Evolutionary conservation across 352 stramenopile genomes (phyloP).

Genomic region (Phytophthora tentaculata): DNA sequence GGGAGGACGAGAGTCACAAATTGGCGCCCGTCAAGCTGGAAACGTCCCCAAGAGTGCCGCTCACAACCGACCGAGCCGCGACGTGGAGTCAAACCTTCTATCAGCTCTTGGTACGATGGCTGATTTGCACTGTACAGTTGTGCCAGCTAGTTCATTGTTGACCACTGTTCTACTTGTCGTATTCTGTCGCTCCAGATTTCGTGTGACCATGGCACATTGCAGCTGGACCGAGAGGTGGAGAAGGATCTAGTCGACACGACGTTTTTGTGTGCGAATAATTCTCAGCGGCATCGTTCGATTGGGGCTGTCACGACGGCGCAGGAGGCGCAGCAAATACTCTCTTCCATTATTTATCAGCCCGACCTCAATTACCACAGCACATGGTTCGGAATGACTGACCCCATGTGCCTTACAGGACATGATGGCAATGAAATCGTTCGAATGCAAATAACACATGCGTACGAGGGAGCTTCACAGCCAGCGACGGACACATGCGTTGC

Average conservation of each 20-base stretch:
- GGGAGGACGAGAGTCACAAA: constrained; percentile 21
- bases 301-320: constrained; percentile 27
- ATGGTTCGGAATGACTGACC: constrained; percentile 24
- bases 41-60: constrained; percentile 9
- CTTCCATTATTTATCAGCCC: constrained; percentile 36
- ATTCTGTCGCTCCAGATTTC: constrained; percentile 22
- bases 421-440: constrained; percentile 20
- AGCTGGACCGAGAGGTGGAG: constrained; percentile 11
- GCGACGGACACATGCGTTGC: constrained; percentile 9
- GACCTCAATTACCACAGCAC: constrained; percentile 26
- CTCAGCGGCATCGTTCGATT: constrained; percentile 11
- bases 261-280: constrained; percentile 20
- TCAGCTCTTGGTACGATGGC: constrained; percentile 26
- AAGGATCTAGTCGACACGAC: constrained; percentile 29
- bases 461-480: not conserved
- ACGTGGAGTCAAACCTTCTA: constrained; percentile 19
- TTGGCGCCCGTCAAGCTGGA: constrained; percentile 18
- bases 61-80: not conserved
- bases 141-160: too few relatives aligned
- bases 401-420: constrained; percentile 3
- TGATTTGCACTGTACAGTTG: not conserved
- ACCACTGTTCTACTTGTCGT: not conserved
- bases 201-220: constrained; percentile 32
- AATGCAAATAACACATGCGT: constrained; percentile 20
- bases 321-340: constrained; percentile 37